Percentiles rank a stretch among this genome's conserved stretches.
phyloP scores from a whole-genome alignment of 495 filamentous ascomycete species.

The Letharia lupina region DNA sequence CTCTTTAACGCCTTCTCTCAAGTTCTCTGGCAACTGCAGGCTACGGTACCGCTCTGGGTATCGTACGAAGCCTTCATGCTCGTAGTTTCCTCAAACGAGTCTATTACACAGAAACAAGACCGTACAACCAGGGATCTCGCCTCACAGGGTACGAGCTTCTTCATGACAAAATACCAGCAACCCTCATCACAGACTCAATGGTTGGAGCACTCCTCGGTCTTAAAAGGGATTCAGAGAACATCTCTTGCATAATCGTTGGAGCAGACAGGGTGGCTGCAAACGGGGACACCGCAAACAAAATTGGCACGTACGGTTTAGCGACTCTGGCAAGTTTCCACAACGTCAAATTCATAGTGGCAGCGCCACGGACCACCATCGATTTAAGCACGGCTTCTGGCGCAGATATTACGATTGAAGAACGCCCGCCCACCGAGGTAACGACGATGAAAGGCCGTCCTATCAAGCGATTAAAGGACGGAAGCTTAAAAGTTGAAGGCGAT shows the following conservation, averaged over 20 bases:
- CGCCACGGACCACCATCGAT: conserved; percentile 90
- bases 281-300: conserved; percentile 97
- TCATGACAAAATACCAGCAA: conserved; percentile 86
- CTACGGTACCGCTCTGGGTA: conserved; percentile 90
- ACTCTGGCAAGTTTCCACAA: conserved; percentile 78
- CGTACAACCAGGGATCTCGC: conserved; percentile 95
- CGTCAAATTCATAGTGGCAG: conserved; percentile 90
- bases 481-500: conserved; percentile 25
- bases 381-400: conserved; percentile 63
- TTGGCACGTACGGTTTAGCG: conserved; percentile 88
- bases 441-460: conserved; percentile 61
- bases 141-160: conserved; percentile 93
- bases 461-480: conserved; percentile 36
- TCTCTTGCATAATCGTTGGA: conserved; percentile 84
- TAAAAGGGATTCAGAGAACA: conserved; percentile 46
- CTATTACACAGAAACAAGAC: conserved; percentile 93
- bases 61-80: conserved; percentile 75
- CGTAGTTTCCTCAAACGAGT: conserved; percentile 59
- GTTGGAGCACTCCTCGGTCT: conserved; percentile 67
- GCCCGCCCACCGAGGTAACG: conserved; percentile 68
- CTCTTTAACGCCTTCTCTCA: conserved; percentile 18
- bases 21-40: conserved; percentile 92
- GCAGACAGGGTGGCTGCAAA: conserved; percentile 94
- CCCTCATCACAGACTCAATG: conserved; percentile 95
- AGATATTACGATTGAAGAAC: conserved; percentile 82